These are phyloP conservation scores for Raffaelea albimanens DNA, from an alignment of 2,329 filamentous ascomycete species.

Conservation along the genomic window DNA sequence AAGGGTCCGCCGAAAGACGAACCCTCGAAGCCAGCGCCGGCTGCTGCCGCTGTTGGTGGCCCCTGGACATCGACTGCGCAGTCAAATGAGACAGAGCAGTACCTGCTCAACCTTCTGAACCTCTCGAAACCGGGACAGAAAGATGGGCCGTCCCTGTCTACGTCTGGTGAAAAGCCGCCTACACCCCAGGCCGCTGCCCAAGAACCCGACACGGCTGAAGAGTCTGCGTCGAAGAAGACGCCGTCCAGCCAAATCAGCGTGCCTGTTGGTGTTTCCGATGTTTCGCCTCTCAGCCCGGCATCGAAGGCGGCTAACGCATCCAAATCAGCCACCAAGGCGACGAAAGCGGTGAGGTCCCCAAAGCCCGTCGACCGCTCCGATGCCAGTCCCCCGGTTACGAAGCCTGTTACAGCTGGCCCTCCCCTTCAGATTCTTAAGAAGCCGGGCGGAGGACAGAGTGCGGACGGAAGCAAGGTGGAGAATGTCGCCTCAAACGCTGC, in stretches of 20 bases:
- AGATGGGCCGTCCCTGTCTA: constrained; percentile 26
- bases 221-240: too few species aligned
- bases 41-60: constrained; percentile 15
- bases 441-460: constrained; percentile 28
- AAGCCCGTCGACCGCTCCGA: constrained; percentile 17
- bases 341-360: constrained; percentile 36
- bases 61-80: constrained; percentile 42
- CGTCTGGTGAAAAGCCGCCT: too few species aligned
- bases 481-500: too few species aligned
- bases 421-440: constrained; percentile 43
- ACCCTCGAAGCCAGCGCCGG: constrained; percentile 16
- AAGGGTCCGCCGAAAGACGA: constrained; percentile 42
- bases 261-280: too few species aligned
- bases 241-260: too few species aligned
- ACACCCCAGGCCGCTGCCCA: too few species aligned
- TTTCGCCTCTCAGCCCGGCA: constrained; percentile 17
- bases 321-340: constrained; percentile 31
- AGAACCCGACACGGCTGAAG: too few species aligned
- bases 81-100: constrained; percentile 66
- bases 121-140: constrained; percentile 60
- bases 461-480: constrained; percentile 27
- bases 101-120: constrained; percentile 78
- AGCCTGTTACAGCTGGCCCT: constrained; percentile 1
- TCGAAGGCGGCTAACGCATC: too few species aligned
- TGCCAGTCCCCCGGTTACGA: too few species aligned